phyloP scores from a whole-genome alignment of 139 green algal species.

The Eudorina sp. region DNA sequence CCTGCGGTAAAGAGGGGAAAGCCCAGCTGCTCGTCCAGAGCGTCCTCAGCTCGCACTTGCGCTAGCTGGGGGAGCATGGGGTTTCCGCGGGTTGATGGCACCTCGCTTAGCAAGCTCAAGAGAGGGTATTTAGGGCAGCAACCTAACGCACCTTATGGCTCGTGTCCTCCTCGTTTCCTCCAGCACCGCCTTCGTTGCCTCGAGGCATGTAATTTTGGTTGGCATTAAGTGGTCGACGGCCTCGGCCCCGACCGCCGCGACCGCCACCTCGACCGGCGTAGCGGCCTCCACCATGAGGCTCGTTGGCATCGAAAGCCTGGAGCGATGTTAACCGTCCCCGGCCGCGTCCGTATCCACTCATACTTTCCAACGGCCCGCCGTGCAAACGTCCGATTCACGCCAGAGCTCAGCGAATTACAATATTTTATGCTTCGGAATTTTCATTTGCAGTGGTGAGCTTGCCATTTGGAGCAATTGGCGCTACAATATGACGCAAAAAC shows the following conservation, averaged over 20 bases:
- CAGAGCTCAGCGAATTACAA: no score
- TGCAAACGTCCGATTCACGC: background rate
- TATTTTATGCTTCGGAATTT: no score
- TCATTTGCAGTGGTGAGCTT: no score
- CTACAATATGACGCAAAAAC: background rate
- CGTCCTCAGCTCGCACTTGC: conserved; percentile 71
- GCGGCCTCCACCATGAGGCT: background rate
- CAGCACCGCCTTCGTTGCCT: background rate
- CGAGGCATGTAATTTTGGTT: conserved; percentile 32
- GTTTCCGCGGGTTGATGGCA: no score
- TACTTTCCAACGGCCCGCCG: background rate
- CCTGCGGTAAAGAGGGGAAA: conserved; percentile 84
- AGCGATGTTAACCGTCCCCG: conserved; percentile 22
- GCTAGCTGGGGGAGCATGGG: conserved; percentile 58
- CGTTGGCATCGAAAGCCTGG: conserved; percentile 38
- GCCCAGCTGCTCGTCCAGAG: conserved; percentile 79
- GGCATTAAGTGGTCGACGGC: conserved; percentile 22
- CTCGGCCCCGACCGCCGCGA: conserved; percentile 16
- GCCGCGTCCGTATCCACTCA: conserved; percentile 17
- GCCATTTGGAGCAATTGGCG: background rate
- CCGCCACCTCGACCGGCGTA: conserved; percentile 6
- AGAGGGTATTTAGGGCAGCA: no score
- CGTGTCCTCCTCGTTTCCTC: conserved; percentile 36
- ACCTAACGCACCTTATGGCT: conserved; percentile 24
- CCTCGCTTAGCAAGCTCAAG: no score